A percentile compares a stretch with the other conserved stretches of the same genome.
These are phyloP conservation scores for Termitomyces eurrhizus DNA, from an alignment of 768 basidiomycete genomes.

Conservation along the genomic window DNA sequence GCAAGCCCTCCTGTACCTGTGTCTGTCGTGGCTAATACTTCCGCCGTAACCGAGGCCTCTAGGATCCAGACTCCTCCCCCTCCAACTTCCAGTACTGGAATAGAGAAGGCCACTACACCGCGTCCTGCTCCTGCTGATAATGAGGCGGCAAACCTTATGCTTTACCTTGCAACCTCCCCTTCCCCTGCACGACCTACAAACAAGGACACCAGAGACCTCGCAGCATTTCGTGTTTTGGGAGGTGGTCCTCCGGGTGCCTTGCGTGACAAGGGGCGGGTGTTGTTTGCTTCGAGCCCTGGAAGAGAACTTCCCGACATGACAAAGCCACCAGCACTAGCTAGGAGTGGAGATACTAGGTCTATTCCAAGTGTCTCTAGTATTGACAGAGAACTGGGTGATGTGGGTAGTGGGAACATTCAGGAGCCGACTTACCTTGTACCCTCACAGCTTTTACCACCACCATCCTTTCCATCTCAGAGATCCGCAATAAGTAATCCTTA, in stretches of 20 bases:
- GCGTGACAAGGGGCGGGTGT: conserved; percentile 62
- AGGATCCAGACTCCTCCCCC: conserved; percentile 38
- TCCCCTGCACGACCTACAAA: conserved; percentile 66
- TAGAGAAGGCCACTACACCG: conserved; percentile 33
- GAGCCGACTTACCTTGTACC: conserved; percentile 8
- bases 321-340: conserved; percentile 13
- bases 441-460: conserved; percentile 28
- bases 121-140: conserved; percentile 63
- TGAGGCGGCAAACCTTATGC: conserved; percentile 84
- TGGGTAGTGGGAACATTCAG: conserved; percentile 13
- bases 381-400: conserved; percentile 23
- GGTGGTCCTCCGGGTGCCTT: conserved; percentile 41
- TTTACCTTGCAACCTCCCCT: conserved; percentile 81
- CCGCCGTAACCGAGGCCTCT: conserved; percentile 25
- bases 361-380: conserved; percentile 37
- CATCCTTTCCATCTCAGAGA: conserved; percentile 26
- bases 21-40: conserved; percentile 35
- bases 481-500: conserved; percentile 18
- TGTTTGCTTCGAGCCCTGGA: conserved; percentile 48
- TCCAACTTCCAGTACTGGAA: conserved; percentile 15
- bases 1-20: conserved; percentile 35
- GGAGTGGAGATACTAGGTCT: conserved; percentile 36
- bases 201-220: conserved; percentile 50
- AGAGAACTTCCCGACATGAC: conserved; percentile 11
- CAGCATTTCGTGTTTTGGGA: conserved; percentile 52